Conservation (phyloP, 2,329 filamentous ascomycete species). For the Fusarium pseudocircinatum region DNA sequence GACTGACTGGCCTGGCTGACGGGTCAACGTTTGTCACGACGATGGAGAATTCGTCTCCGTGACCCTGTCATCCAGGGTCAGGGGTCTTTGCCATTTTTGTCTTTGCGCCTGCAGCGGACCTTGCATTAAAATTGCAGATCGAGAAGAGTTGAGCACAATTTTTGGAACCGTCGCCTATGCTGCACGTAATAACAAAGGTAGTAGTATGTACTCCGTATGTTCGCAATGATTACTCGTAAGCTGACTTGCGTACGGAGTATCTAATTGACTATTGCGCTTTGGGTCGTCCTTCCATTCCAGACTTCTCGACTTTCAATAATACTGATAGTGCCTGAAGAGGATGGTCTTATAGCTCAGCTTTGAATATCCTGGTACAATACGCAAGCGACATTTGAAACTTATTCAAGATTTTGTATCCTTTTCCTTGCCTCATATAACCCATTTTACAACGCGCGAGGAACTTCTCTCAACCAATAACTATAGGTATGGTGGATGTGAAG, state of each 20-base stretch:
- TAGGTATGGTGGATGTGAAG: not conserved
- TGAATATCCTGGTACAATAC: not conserved
- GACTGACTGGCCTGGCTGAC: conserved; percentile 2
- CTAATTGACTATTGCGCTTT: not conserved
- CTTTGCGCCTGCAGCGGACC: conserved; percentile 18
- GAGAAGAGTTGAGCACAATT: conserved; percentile 27
- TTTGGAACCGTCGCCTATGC: not conserved
- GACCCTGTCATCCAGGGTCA: conserved; percentile 21
- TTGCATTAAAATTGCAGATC: conserved; percentile 29
- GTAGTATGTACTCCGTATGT: not conserved
- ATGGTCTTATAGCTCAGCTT: not conserved
- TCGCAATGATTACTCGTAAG: conserved; percentile 3
- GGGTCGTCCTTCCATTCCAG: not conserved
- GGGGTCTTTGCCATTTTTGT: conserved; percentile 14
- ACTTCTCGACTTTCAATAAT: not conserved
- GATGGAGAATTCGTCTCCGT: conserved; percentile 8
- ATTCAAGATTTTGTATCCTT: not conserved
- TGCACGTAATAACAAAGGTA: not conserved
- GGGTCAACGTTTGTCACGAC: conserved; percentile 9
- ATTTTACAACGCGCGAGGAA: not conserved
- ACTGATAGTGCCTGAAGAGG: not conserved
- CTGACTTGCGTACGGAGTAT: conserved; percentile 1
- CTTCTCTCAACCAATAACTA: not conserved
- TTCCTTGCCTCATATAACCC: not conserved
- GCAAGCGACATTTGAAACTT: not conserved